Evolutionary conservation across 2,329 filamentous ascomycete species (phyloP).

Genomic region (Aspergillus phoenicis): DNA sequence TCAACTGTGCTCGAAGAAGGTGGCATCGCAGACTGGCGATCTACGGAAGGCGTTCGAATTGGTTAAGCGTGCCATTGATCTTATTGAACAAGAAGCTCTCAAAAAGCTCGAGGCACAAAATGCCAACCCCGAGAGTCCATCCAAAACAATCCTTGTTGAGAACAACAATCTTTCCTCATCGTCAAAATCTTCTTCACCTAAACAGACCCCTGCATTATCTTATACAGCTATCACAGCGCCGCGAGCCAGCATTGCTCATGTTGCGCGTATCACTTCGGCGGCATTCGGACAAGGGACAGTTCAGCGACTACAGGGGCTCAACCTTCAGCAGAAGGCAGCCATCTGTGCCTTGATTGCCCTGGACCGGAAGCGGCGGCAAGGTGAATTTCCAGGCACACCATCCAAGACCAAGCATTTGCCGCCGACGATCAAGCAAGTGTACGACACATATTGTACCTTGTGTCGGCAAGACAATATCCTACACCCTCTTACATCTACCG

Average conservation of each 20-base stretch:
- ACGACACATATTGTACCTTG: conserved; percentile 77
- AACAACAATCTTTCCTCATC: conserved; percentile 71
- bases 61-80: conserved; percentile 82
- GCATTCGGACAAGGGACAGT: conserved; percentile 87
- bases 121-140: conserved; percentile 62
- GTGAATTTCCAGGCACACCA: conserved; percentile 54
- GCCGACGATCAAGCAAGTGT: conserved; percentile 81
- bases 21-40: conserved; percentile 91
- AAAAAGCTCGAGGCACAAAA: conserved; percentile 67
- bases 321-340: conserved; percentile 94
- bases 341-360: conserved; percentile 84
- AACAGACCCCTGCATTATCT: conserved; percentile 47
- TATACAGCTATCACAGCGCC: conserved; percentile 80
- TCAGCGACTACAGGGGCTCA: conserved; percentile 82
- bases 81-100: conserved; percentile 82
- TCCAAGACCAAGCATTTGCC: conserved; percentile 63
- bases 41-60: conserved; percentile 95
- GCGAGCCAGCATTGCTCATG: conserved; percentile 82
- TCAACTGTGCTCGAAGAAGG: conserved; percentile 90
- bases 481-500: conserved; percentile 83
- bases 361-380: conserved; percentile 67
- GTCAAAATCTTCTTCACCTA: conserved; percentile 40
- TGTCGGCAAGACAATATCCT: conserved; percentile 88
- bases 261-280: conserved; percentile 86
- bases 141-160: conserved; percentile 76